Evolutionary conservation across 345 rosid species (phyloP), one percentile per base, ranked within the genome.

Genomic region (Sisymbrium altissimum): DNA sequence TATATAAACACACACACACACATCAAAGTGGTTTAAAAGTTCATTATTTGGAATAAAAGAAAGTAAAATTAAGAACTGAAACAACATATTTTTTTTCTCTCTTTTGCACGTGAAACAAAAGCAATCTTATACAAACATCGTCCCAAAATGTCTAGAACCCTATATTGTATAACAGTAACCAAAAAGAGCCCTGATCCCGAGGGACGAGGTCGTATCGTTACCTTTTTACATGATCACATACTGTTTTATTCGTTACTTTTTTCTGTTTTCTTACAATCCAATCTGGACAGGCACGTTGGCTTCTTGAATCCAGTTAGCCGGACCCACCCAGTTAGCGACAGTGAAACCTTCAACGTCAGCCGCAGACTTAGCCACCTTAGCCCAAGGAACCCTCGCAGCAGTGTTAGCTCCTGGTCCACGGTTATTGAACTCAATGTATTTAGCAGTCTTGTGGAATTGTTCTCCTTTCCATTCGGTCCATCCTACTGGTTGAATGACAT

Each of bases 351-450:
- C 63, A 14, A 87, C 89, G 29, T 85, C 89, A 11, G 59, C 71
- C 15, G 72, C 81, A 35, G 43, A 11, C 36, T 65, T 76, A 40
- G 87, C 78, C 6, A 78, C 49, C 73, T 71, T 81, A 40, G 83
- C 68, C 92, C 92, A 90, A 40, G 70, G 82, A 48, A 80, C 85
- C 61, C 96, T 87, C 35, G 40, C 7, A 7, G 19, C 57, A 25
- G 83, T 69, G 17, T 19, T 40, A 4, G 91, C 83, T 14, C 95
- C 93, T 1, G 90, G 87, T 13, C 98, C 95, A 1, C 75, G 66
- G 84, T 92, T 90, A 1, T 48, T 80, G 48, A 83, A 88, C 74
- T 92, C 98, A 5, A 79, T 83, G 61, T 82, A 85, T 45, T n/a
- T 80, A 52, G 41, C 78, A 62, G 71, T 78, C 60, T 6, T 48